Conservation (phyloP, 768 basidiomycete genomes). For the Chalciporus sphaerocephalus region DNA sequence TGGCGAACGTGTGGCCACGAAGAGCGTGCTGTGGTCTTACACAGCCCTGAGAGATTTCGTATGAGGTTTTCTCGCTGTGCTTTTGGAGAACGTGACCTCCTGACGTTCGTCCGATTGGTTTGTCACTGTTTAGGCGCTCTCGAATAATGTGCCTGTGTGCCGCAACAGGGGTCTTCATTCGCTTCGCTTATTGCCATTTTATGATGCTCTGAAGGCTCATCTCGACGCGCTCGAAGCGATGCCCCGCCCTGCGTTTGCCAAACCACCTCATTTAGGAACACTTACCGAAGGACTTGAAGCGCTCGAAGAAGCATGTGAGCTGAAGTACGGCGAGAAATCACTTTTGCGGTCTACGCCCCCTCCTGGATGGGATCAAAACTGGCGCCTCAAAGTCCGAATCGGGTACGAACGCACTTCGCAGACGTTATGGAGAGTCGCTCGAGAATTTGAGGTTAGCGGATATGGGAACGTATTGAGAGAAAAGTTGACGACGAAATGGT, state of each 20-base stretch:
- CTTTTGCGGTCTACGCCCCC: conserved; percentile 29
- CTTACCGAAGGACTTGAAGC: conserved; percentile 55
- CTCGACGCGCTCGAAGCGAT: conserved; percentile 57
- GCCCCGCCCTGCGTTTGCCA: conserved; percentile 53
- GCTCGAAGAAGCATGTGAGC: conserved; percentile 61
- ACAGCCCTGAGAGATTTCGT: conserved; percentile 75
- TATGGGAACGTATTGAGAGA: conserved; percentile 67
- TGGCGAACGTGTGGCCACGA: conserved; percentile 73
- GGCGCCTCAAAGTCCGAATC: conserved; percentile 54
- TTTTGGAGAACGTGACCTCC: background rate
- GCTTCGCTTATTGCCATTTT: conserved; percentile 57
- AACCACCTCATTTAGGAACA: conserved; percentile 62
- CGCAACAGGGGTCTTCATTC: conserved; percentile 63
- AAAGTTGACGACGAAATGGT: conserved; percentile 73
- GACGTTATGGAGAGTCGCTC: conserved; percentile 65
- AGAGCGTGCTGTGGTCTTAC: conserved; percentile 77
- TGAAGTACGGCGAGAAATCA: conserved; percentile 45
- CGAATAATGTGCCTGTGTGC: conserved; percentile 66
- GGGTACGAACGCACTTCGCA: conserved; percentile 64
- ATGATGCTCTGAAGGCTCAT: conserved; percentile 55
- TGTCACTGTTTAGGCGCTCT: conserved; percentile 48
- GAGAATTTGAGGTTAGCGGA: conserved; percentile 69
- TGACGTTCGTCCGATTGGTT: conserved; percentile 3
- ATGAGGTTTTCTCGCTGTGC: conserved; percentile 27
- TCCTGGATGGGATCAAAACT: conserved; percentile 51